Conservation (phyloP, 2,329 filamentous ascomycete genomes). For the Talaromyces funiculosus region DNA sequence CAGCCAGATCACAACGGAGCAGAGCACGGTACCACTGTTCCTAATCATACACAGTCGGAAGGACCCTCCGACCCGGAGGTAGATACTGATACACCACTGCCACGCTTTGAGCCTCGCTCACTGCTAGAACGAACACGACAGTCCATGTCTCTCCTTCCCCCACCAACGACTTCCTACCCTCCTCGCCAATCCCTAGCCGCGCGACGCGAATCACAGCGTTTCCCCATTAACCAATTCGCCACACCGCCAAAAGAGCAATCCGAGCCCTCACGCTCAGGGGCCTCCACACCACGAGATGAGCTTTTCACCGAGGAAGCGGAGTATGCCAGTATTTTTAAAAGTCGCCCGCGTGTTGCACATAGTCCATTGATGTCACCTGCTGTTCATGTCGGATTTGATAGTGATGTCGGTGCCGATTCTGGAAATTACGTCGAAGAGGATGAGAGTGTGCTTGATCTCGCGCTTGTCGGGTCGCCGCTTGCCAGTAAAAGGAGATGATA, state of each 20-base stretch:
- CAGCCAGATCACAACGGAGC: not conserved
- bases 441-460: conserved; percentile 10
- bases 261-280: conserved; percentile 24
- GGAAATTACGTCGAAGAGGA: conserved; percentile 12
- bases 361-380: conserved; percentile 56
- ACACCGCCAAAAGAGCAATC: conserved; percentile 39
- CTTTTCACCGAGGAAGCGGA: conserved; percentile 67
- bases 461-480: conserved; percentile 11
- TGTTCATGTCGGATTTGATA: conserved; percentile 30
- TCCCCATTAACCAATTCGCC: conserved; percentile 54
- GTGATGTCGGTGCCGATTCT: conserved; percentile 17
- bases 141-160: conserved; percentile 64
- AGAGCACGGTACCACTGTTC: not conserved
- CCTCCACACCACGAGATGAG: conserved; percentile 57
- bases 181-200: conserved; percentile 19
- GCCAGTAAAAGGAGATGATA: conserved; percentile 12
- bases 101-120: conserved; percentile 31
- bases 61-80: not conserved
- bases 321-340: conserved; percentile 78
- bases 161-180: conserved; percentile 14
- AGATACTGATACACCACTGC: conserved; percentile 15
- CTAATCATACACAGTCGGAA: not conserved
- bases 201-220: conserved; percentile 29
- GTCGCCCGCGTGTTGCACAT: conserved; percentile 69
- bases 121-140: conserved; percentile 74